Percentiles rank a stretch among this genome's conserved stretches.
phyloP scores from a whole-genome alignment of 2,329 filamentous ascomycete species.

The Fusarium albidum region DNA sequence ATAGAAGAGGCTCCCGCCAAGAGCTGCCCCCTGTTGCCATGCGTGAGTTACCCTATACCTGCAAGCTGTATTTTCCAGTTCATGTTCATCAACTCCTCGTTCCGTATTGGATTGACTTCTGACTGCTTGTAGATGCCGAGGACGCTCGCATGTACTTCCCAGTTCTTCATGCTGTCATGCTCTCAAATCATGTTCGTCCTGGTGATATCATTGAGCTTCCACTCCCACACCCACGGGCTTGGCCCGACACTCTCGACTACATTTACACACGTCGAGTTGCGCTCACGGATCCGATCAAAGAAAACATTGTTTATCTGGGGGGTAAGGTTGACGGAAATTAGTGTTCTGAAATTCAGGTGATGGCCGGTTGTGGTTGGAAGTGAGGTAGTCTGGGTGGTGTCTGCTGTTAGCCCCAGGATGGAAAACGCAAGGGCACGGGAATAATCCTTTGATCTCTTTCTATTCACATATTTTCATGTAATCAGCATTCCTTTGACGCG shows the following conservation, averaged over 20 bases:
- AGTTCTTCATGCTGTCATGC: conserved; percentile 62
- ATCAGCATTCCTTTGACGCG: no score
- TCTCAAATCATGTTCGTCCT: conserved; percentile 59
- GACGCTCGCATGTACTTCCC: conserved; percentile 54
- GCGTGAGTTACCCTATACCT: conserved; percentile 34
- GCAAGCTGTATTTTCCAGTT: not conserved
- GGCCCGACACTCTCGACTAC: conserved; percentile 63
- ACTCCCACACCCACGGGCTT: conserved; percentile 63
- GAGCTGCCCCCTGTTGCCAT: conserved; percentile 29
- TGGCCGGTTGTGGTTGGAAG: no score
- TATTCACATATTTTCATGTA: no score
- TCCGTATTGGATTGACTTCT: not conserved
- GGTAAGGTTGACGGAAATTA: conserved; percentile 51
- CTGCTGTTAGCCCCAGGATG: no score
- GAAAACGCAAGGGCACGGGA: no score
- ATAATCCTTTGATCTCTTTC: no score
- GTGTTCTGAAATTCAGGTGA: not conserved
- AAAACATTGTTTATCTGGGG: conserved; percentile 65
- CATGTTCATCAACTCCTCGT: not conserved
- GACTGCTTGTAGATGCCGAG: conserved; percentile 37
- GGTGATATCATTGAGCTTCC: conserved; percentile 66
- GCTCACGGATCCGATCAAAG: conserved; percentile 53
- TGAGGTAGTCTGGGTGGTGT: no score
- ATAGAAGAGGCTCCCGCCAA: conserved; percentile 24
- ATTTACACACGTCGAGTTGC: conserved; percentile 61